Evolutionary conservation across 495 filamentous ascomycete species (phyloP), one percentile per base, ranked within the genome.

Genomic region (Penicillium robsamsonii): DNA sequence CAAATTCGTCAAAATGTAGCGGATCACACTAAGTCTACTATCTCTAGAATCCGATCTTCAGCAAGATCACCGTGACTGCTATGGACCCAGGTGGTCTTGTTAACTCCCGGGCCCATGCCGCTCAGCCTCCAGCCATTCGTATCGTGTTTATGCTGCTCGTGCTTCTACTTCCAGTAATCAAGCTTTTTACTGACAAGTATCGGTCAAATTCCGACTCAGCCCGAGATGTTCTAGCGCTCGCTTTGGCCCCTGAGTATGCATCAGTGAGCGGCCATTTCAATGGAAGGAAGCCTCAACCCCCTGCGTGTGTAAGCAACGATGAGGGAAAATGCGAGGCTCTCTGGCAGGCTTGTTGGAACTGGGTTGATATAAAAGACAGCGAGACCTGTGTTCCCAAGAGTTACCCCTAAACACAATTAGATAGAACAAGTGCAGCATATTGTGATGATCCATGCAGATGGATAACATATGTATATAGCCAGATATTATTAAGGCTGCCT

Each of bases 31-130:
- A n/a, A 57, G 12, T 24, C n/a, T 4, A 2, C 18, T 7, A 22
- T 22, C 22, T 35, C 22, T 17, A 63, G 75, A 64, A 76, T 27
- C 52, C 66, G 5, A 53, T 43, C 5, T 54, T 78, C 25, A 66
- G 56, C 42, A 75, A 71, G 0, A 75, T 81, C 54, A 79, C 76
- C 1, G 75, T 70, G 17, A 65, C 76, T 7, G 69, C 72, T 20
- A 70, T 79, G 35, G 74, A 81, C 55, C 78, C 77, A 0, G 76
- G 79, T 13, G 76, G 65, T 29, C 50, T 81, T 25, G 56, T 61
- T 13, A 73, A 78, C 61, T 81, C 77, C 29, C 76, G 77, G 10
- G 75, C 75, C 5, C 55, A 79, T 44, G 64, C 57, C 15, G 73
- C 57, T 9, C 80, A 80, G 57, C 75, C 72, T 7, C 72, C 75